Base-by-base conservation (phyloP, 257 asterid species). In the Leonotis leonurus region DNA sequence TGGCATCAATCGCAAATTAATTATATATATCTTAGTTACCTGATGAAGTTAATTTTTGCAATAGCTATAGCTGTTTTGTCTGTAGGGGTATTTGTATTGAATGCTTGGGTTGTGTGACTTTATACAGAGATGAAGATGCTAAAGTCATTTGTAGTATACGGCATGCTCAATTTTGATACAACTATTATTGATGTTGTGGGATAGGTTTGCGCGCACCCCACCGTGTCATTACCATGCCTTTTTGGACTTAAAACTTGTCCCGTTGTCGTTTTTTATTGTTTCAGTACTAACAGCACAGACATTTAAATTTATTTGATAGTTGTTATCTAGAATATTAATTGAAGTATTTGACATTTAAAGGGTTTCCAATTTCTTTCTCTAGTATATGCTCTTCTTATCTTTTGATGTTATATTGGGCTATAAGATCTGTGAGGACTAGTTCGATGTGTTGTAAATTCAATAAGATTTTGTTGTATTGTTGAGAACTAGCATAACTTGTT, bases 71-170 rank as follows among this genome's bases (percentile, higher is more conserved):
- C 36, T 21, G 29, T 25, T 30, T 29, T 66, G 16, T 6, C 8
- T 5, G 13, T 49, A 5, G 50, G 37, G 39, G 56, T n/a, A 18
- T 18, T 17, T 37, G 16, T n/a, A 27, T 8, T 37, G 26, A 33
- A 18, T 52, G 8, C 29, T 41, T 5, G 2, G 5, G 45, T 24
- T 24, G 40, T n/a, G n/a, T n/a, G 17, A 27, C 8, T 33, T n/a
- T 48, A 57, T 58, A 6, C 25, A 50, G 36, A 60, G 40, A 37
- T 49, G 62, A 21, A 59, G 35, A 35, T 56, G 43, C 62, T 46
- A 9, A 24, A 13, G 20, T 26, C 12, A 26, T 48, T 45, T 26
- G 16, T 49, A 49, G 26, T 64, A 20, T 36, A n/a, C n/a, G 32
- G 12, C 40, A 29, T 56, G 21, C 60, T 58, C n/a, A 24, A 46